Percentiles rank a stretch among this genome's conserved stretches.
These are phyloP conservation scores for Salix purpurea DNA, from an alignment of 345 rosid genomes.

Conservation along the genomic window DNA sequence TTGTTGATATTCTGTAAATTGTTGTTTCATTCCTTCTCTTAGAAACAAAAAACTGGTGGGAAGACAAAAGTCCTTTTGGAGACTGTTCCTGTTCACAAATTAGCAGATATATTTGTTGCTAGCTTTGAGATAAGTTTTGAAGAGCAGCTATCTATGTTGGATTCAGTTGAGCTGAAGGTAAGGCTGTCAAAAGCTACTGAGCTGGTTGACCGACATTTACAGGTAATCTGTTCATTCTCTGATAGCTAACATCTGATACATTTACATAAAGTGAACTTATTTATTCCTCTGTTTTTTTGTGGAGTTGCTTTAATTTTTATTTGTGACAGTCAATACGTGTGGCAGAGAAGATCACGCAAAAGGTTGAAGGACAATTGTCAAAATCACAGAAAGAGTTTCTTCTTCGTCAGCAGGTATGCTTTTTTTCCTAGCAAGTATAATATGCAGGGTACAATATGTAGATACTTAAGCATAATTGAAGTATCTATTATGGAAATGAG, in stretches of 20 bases:
- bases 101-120: constrained; percentile 99
- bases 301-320: constrained; percentile 25
- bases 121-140: constrained; percentile 98
- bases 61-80: constrained; percentile 93
- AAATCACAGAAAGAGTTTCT: constrained; percentile 99
- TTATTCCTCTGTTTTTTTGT: constrained; percentile 16
- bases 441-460: not conserved
- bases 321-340: constrained; percentile 93
- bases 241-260: constrained; percentile 2
- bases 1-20: constrained; percentile 1
- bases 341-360: constrained; percentile 97
- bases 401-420: constrained; percentile 92
- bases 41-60: constrained; percentile 97
- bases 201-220: constrained; percentile 96
- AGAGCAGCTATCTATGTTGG: constrained; percentile 92
- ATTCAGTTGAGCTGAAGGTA: constrained; percentile 87
- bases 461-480: not conserved
- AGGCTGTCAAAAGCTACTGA: constrained; percentile 94
- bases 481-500: not conserved
- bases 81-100: constrained; percentile 91
- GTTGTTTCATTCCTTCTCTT: constrained; percentile 16
- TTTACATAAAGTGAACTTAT: constrained; percentile 11
- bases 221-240: constrained; percentile 47
- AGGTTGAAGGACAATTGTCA: constrained; percentile 97
- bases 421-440: constrained; percentile 4